These are phyloP conservation scores for Aspergillus sclerotiicarbonarius DNA, from an alignment of 495 filamentous ascomycete species.

Conservation along the genomic window DNA sequence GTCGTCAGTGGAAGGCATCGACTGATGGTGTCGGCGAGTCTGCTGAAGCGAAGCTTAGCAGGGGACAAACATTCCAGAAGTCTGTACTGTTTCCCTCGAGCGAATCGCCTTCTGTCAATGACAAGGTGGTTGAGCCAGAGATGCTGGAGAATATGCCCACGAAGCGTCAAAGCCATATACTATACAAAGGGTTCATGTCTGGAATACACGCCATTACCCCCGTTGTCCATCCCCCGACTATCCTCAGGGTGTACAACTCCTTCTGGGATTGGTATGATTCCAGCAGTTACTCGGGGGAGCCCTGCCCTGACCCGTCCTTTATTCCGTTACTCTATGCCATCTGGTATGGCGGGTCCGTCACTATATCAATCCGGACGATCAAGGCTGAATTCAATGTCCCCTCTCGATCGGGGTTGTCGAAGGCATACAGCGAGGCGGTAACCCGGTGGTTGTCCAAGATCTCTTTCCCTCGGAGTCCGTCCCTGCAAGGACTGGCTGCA, in stretches of 20 bases:
- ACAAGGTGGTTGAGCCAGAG: constrained; percentile 40
- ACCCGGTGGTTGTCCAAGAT: constrained; percentile 44
- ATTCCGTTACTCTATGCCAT: constrained; percentile 48
- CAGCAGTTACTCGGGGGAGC: constrained; percentile 42
- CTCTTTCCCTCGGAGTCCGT: constrained; percentile 47
- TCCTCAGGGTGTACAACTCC: constrained; percentile 41
- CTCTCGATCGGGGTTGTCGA: constrained; percentile 37
- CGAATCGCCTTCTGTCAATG: constrained; percentile 35
- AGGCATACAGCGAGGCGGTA: constrained; percentile 40
- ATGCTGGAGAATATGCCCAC: constrained; percentile 46
- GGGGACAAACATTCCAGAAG: constrained; percentile 33
- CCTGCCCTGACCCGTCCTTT: constrained; percentile 42
- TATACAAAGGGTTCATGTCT: constrained; percentile 50
- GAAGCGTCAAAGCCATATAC: constrained; percentile 45
- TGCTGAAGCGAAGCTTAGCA: constrained; percentile 8
- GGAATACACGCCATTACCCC: constrained; percentile 48
- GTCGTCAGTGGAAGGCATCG: constrained; percentile 25
- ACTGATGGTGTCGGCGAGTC: constrained; percentile 14
- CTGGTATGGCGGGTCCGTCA: constrained; percentile 50
- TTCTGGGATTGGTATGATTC: constrained; percentile 53
- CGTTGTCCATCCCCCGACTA: constrained; percentile 43
- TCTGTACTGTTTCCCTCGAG: constrained; percentile 40
- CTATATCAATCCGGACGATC: constrained; percentile 43
- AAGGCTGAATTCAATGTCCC: constrained; percentile 42
- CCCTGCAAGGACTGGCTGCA: constrained; percentile 42